These are phyloP conservation scores for Scedosporium minutisporum DNA, from an alignment of 2,329 filamentous ascomycete genomes.

Conservation along the genomic window DNA sequence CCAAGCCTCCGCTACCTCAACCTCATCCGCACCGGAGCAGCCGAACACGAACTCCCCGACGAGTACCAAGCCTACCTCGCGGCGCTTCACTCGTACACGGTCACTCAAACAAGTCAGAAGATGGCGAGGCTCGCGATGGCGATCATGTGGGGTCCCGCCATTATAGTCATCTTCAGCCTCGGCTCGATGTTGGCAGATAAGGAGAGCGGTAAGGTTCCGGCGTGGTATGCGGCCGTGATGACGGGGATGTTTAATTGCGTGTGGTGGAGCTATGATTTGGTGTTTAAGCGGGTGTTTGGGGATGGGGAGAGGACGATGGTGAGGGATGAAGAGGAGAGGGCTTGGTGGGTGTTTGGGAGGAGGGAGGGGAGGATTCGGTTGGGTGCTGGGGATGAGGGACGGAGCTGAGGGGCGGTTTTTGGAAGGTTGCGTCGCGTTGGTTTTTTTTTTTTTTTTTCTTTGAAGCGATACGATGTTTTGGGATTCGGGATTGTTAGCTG, in stretches of 20 bases:
- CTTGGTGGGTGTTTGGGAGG: slow-evolving; percentile 7
- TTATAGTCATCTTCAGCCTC: slow-evolving; percentile 40
- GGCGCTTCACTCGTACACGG: slow-evolving; percentile 57
- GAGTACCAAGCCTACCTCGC: slow-evolving; percentile 70
- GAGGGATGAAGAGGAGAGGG: slow-evolving; percentile 10
- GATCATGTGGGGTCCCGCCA: slow-evolving; percentile 41
- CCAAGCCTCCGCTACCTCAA: slow-evolving; percentile 76
- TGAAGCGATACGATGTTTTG: not conserved
- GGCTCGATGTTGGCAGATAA: slow-evolving; percentile 48
- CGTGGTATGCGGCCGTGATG: slow-evolving; percentile 49
- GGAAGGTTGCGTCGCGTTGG: not conserved
- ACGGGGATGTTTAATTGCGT: slow-evolving; percentile 31
- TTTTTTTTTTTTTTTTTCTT: not conserved
- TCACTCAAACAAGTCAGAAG: slow-evolving; percentile 57
- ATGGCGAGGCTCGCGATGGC: slow-evolving; percentile 57
- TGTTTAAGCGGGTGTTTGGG: slow-evolving; percentile 58
- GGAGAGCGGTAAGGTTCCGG: slow-evolving; percentile 52
- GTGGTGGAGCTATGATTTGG: slow-evolving; percentile 36
- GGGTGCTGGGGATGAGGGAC: not conserved
- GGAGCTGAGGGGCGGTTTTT: not conserved
- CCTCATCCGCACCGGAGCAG: slow-evolving; percentile 67
- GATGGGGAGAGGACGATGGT: slow-evolving; percentile 65
- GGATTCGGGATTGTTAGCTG: not conserved
- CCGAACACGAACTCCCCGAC: slow-evolving; percentile 67
- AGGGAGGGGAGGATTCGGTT: slow-evolving; percentile 17